phyloP scores from a whole-genome alignment of 768 basidiomycete genomes.

The Cubamyces sp. region DNA sequence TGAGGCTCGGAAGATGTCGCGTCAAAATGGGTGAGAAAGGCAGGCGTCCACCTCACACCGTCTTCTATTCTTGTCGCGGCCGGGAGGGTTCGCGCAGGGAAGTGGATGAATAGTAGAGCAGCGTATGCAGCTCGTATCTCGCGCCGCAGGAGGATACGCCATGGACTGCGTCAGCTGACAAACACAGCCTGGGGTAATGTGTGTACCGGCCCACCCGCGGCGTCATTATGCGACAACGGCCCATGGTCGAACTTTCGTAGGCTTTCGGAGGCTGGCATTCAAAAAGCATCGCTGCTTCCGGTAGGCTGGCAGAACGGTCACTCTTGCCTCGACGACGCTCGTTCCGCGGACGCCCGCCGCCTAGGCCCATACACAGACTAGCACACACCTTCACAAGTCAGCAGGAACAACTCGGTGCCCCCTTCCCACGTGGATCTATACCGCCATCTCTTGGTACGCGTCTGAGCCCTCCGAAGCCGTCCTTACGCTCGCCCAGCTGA shows the following conservation, averaged over 20 bases:
- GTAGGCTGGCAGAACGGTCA: not conserved
- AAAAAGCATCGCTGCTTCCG: constrained; percentile 7
- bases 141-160: constrained; percentile 9
- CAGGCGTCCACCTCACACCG: not conserved
- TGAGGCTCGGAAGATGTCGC: constrained; percentile 21
- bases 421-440: constrained; percentile 21
- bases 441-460: constrained; percentile 3
- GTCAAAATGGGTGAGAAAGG: constrained; percentile 14
- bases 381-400: constrained; percentile 17
- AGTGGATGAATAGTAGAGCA: constrained; percentile 8
- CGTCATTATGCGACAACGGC: constrained; percentile 5
- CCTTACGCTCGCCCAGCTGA: constrained; percentile 18
- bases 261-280: constrained; percentile 19
- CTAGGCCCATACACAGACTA: constrained; percentile 13
- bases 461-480: constrained; percentile 6
- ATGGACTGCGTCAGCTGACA: constrained; percentile 14
- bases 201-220: constrained; percentile 14
- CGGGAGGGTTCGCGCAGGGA: constrained; percentile 14
- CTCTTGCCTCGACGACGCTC: not conserved
- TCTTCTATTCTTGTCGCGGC: constrained; percentile 16
- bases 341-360: constrained; percentile 16
- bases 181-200: not conserved
- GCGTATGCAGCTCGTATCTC: constrained; percentile 5
- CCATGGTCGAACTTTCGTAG: constrained; percentile 14
- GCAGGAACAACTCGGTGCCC: constrained; percentile 27